Evolutionary conservation across 2,329 filamentous ascomycete genomes (phyloP).

Genomic region (Hypomyces perniciosus): DNA sequence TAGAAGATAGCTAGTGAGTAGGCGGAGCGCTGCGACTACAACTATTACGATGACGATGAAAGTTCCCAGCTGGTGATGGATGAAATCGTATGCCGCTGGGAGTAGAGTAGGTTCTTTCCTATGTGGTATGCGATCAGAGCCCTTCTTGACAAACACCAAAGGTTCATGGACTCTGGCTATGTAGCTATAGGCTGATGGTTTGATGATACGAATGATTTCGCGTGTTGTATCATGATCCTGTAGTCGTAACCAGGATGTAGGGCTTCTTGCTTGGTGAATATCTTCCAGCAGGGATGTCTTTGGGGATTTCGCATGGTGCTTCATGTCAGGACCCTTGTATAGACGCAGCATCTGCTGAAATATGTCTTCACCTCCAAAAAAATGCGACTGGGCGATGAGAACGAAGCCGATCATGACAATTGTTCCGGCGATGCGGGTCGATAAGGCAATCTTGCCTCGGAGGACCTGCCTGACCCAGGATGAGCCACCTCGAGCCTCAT

Average conservation of each 20-base stretch:
- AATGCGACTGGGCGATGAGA: constrained; percentile 70
- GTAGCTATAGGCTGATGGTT: constrained; percentile 65
- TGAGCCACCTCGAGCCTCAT: constrained; percentile 19
- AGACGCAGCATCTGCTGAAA: constrained; percentile 22
- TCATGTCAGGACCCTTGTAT: constrained; percentile 15
- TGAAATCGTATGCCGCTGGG: constrained; percentile 56
- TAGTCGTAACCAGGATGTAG: constrained; percentile 67
- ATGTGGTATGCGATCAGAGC: constrained; percentile 58
- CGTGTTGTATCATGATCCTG: constrained; percentile 74
- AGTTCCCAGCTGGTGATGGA: constrained; percentile 50
- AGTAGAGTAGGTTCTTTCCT: constrained; percentile 31
- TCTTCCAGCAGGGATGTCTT: constrained; percentile 44
- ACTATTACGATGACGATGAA: constrained; percentile 60
- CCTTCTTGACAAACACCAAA: constrained; percentile 63
- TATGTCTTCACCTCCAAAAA: constrained; percentile 56
- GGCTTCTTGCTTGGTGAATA: constrained; percentile 70
- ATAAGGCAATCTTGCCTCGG: constrained; percentile 59
- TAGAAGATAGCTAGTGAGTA: constrained; percentile 69
- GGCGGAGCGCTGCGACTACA: constrained; percentile 56
- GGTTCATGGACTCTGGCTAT: constrained; percentile 70
- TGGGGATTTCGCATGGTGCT: constrained; percentile 24
- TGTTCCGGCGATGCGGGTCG: constrained; percentile 69
- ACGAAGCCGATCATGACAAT: constrained; percentile 68
- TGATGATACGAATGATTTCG: constrained; percentile 71
- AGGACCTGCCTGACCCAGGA: constrained; percentile 56